These are phyloP conservation scores for Barnettozyma pratensis DNA, from an alignment of 805 yeast genomes.

Conservation along the genomic window DNA sequence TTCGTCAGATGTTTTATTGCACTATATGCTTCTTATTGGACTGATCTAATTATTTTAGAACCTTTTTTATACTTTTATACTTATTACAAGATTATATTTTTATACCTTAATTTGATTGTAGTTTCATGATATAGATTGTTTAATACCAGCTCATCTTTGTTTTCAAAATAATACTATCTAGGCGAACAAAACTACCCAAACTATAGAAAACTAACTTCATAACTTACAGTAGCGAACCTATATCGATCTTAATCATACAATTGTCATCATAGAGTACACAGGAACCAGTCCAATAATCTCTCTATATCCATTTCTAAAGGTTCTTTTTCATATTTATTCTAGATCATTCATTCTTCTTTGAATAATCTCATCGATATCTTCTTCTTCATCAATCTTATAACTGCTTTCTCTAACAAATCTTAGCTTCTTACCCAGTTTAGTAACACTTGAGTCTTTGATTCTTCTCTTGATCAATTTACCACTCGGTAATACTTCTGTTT, in stretches of 20 bases:
- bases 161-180: too few relatives aligned
- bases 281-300: too few relatives aligned
- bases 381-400: conserved; percentile 24
- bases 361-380: conserved; percentile 51
- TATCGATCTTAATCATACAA: too few relatives aligned
- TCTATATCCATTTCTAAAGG: too few relatives aligned
- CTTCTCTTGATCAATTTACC: conserved; percentile 55
- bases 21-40: neutral
- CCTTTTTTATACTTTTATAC: neutral
- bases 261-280: too few relatives aligned
- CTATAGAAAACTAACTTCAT: too few relatives aligned
- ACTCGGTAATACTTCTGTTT: conserved; percentile 64
- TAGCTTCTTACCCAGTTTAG: conserved; percentile 34
- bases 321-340: conserved; percentile 14
- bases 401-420: conserved; percentile 24
- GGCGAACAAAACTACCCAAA: too few relatives aligned
- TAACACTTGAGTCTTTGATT: conserved; percentile 23
- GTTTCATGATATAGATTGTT: too few relatives aligned
- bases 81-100: too few relatives aligned
- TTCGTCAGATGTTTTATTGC: neutral
- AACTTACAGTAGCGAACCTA: too few relatives aligned
- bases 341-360: conserved; percentile 39
- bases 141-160: too few relatives aligned
- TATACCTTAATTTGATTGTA: too few relatives aligned
- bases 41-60: neutral